Evolutionary conservation across 768 basidiomycete genomes (phyloP).

Genomic region (Leccinum pellstonianum): DNA sequence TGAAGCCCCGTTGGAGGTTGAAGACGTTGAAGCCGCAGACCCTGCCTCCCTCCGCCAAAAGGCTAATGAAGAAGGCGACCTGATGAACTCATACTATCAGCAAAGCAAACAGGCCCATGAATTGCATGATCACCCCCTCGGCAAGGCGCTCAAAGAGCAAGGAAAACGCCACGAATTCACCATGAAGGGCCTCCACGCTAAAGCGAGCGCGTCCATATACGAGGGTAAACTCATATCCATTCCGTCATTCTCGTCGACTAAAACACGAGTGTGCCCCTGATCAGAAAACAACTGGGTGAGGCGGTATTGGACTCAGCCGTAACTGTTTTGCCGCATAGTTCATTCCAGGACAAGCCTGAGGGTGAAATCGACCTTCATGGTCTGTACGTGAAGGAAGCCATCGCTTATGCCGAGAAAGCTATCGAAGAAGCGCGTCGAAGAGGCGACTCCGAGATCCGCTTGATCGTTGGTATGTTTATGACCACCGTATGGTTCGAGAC

Average conservation of each 20-base stretch:
- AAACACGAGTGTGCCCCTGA: neutral
- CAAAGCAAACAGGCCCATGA: too few relatives aligned
- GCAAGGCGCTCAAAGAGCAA: constrained; percentile 54
- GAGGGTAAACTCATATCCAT: constrained; percentile 37
- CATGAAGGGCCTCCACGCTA: constrained; percentile 74
- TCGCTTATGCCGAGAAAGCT: constrained; percentile 66
- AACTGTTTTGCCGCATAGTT: constrained; percentile 1
- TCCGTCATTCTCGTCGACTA: neutral
- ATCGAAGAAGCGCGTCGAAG: constrained; percentile 60
- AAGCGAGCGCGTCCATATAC: constrained; percentile 88
- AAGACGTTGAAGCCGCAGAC: too few relatives aligned
- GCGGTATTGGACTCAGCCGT: neutral
- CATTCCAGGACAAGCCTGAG: constrained; percentile 51
- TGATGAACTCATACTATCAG: too few relatives aligned
- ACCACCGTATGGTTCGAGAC: neutral
- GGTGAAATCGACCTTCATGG: constrained; percentile 89
- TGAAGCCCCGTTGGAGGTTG: too few relatives aligned
- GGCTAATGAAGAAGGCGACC: too few relatives aligned
- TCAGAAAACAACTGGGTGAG: constrained; percentile 74
- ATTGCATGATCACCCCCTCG: too few relatives aligned
- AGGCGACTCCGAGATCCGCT: constrained; percentile 60
- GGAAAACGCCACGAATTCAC: constrained; percentile 73
- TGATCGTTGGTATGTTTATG: constrained; percentile 76
- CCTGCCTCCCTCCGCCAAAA: too few relatives aligned
- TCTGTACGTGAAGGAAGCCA: constrained; percentile 89